Conservation (phyloP, 768 basidiomycete species). For the Trametopsis cervina region DNA sequence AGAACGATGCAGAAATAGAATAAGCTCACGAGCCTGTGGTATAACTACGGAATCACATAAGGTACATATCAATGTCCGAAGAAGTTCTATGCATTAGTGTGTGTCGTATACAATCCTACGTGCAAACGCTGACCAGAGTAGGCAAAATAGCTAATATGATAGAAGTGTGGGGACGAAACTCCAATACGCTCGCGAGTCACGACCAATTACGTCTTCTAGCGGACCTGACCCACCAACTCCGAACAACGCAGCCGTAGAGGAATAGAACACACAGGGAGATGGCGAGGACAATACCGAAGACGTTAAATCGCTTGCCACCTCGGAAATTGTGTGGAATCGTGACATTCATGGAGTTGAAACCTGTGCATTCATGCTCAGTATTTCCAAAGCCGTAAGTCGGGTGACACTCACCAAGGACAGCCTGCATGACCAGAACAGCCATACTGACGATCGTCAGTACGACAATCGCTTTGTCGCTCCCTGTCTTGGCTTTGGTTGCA, state of each 20-base stretch:
- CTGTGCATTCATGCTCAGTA: too few relatives aligned
- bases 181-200: background rate
- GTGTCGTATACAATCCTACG: background rate
- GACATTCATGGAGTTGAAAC: constrained; percentile 63
- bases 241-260: constrained; percentile 39
- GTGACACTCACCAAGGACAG: constrained; percentile 46
- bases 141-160: too few relatives aligned
- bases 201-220: constrained; percentile 28
- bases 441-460: constrained; percentile 62
- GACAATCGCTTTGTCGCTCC: constrained; percentile 60
- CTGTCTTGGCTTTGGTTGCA: constrained; percentile 50
- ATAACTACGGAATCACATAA: too few relatives aligned
- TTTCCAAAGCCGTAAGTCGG: background rate
- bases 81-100: background rate
- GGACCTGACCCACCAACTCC: constrained; percentile 59
- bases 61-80: too few relatives aligned
- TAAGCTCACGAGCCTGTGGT: too few relatives aligned
- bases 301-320: constrained; percentile 32
- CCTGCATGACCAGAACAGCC: constrained; percentile 57
- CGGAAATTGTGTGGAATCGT: constrained; percentile 49
- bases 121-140: background rate
- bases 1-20: too few relatives aligned
- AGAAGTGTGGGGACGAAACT: background rate
- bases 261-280: constrained; percentile 33
- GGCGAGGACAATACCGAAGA: constrained; percentile 49